Evolutionary conservation across 495 filamentous ascomycete genomes (phyloP), one percentile per base, ranked within the genome.

Genomic region (Trichoderma orchidacearum): DNA sequence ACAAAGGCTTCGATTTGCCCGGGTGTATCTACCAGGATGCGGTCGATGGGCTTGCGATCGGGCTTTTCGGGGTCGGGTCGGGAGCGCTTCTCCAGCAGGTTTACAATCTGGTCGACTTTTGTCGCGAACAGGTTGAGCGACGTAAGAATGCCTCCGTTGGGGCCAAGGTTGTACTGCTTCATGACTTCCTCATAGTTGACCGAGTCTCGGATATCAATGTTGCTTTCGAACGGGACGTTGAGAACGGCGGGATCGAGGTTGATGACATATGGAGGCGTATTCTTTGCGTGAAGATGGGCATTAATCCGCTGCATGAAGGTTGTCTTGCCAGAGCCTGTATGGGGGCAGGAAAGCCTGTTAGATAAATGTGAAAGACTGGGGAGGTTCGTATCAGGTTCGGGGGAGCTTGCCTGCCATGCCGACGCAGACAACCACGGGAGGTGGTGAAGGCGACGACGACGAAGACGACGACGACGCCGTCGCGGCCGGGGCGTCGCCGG

Each of bases 121-220:
- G 93, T 98, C 12, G 90, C 86, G 70, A 97, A 98, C 17, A 98
- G 82, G 64, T 98, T 98, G 29, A 98, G 71, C 2, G 87, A 93
- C 4, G 93, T 99, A 61, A 97, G 75, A 62, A 99, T 97, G n/a
- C 91, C 93, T 31, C 93, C 93, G 73, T 98, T 98, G 4, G 93
- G 93, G 0, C 93, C 93, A 0, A 99, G 82, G 64, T 96, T 96
- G 77, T 97, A 97, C 66, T 96, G 88, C 69, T 88, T 89, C 93
- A 99, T 99, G 60, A 99, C 93, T 70, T 99, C 92, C 69, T 95
- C 94, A 79, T 99, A 99, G 74, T 99, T 95, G 65, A 99, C 89
- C 28, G 85, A 90, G 70, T 99, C 94, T 58, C 94, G 89, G 63
- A 99, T 99, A 70, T 99, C 93, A 75, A 99, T 96, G 71, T 99